phyloP scores from a whole-genome alignment of 208 protist genomes.

The Wallacemonas sp. region DNA sequence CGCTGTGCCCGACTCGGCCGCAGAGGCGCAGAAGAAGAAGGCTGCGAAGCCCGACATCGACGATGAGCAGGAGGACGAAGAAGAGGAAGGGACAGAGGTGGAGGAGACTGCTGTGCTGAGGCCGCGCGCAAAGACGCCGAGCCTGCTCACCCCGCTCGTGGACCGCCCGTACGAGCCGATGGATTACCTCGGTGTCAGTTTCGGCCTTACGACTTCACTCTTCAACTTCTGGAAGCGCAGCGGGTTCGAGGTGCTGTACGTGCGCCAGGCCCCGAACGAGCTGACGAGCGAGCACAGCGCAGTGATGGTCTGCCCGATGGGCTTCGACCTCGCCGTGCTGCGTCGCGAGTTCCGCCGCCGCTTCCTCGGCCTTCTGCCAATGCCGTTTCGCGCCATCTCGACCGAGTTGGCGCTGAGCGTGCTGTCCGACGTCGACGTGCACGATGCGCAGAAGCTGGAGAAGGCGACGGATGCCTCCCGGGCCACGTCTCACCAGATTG shows the following conservation, averaged over 20 bases:
- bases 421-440: slow-evolving; percentile 55
- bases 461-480: slow-evolving; percentile 32
- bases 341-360: slow-evolving; percentile 92
- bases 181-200: slow-evolving; percentile 98
- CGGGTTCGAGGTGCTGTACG: slow-evolving; percentile 90
- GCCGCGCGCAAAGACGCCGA: slow-evolving; percentile 59
- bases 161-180: slow-evolving; percentile 92
- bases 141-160: slow-evolving; percentile 84
- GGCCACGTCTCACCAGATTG: slow-evolving; percentile 27
- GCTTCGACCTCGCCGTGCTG: slow-evolving; percentile 61
- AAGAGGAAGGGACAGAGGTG: slow-evolving; percentile 16
- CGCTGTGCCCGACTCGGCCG: not conserved
- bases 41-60: not conserved
- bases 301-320: slow-evolving; percentile 96
- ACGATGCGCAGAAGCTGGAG: slow-evolving; percentile 50
- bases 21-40: not conserved
- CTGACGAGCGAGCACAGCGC: slow-evolving; percentile 99
- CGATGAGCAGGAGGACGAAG: not conserved
- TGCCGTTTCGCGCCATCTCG: slow-evolving; percentile 90
- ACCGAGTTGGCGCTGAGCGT: slow-evolving; percentile 90
- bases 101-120: slow-evolving; percentile 25
- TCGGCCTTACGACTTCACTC: slow-evolving; percentile 95
- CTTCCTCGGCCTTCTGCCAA: slow-evolving; percentile 91
- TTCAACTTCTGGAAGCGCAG: slow-evolving; percentile 97
- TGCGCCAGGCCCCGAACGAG: slow-evolving; percentile 95